Conservation (phyloP, 2,329 filamentous ascomycete species). For the Beauveria caledonica region DNA sequence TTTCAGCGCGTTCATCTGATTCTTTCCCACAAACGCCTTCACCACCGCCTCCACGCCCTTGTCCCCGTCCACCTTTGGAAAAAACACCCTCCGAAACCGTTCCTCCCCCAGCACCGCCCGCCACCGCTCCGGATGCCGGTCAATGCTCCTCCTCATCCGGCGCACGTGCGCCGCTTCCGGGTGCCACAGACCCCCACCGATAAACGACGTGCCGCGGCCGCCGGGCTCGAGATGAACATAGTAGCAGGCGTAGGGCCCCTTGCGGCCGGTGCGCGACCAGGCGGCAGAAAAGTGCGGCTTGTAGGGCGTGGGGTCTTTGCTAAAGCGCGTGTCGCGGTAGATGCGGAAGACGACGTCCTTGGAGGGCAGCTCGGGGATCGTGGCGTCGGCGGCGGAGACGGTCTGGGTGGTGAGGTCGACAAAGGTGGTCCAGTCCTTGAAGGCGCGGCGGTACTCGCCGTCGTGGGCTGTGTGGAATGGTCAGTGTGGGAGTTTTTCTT, state of each 20-base stretch:
- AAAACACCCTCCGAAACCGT: constrained; percentile 55
- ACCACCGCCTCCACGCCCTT: constrained; percentile 46
- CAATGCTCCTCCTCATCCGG: constrained; percentile 64
- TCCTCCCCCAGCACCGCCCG: constrained; percentile 57
- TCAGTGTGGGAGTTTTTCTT: not conserved
- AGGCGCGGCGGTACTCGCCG: constrained; percentile 65
- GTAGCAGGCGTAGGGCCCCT: constrained; percentile 81
- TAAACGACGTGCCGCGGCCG: constrained; percentile 37
- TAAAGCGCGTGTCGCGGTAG: constrained; percentile 79
- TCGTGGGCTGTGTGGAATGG: constrained; percentile 55
- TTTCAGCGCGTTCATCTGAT: constrained; percentile 70
- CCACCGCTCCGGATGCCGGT: constrained; percentile 62
- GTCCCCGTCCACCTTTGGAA: constrained; percentile 33
- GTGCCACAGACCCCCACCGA: constrained; percentile 78
- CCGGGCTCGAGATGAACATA: constrained; percentile 76
- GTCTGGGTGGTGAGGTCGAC: constrained; percentile 63
- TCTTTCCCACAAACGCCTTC: constrained; percentile 61
- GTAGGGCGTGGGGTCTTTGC: constrained; percentile 77
- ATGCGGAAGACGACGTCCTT: constrained; percentile 86
- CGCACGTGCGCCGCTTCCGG: constrained; percentile 60
- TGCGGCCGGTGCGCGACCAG: constrained; percentile 80
- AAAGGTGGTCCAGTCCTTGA: constrained; percentile 76
- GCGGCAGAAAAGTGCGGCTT: constrained; percentile 83
- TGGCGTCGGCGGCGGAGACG: constrained; percentile 65
- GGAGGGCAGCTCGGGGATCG: constrained; percentile 74